Percentiles rank a stretch among this genome's conserved stretches.
Conservation (phyloP, 2,329 filamentous ascomycete species). For the Paecilomyces sp. region DNA sequence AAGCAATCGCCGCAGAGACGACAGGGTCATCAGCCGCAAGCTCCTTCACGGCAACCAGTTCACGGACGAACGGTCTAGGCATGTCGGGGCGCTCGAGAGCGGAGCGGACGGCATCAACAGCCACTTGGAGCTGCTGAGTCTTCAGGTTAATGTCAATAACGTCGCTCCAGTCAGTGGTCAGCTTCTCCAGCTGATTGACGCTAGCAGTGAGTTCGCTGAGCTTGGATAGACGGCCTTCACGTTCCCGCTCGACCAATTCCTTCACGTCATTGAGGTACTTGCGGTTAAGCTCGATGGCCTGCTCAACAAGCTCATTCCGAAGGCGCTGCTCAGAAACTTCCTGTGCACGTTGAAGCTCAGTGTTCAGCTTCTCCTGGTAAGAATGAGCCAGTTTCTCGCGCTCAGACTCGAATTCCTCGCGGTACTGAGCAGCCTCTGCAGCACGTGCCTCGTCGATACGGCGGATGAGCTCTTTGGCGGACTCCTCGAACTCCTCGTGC, state of each 20-base stretch:
- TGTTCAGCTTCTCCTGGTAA: constrained; percentile 73
- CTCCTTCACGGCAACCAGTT: constrained; percentile 91
- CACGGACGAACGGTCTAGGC: constrained; percentile 79
- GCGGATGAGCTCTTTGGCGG: constrained; percentile 77
- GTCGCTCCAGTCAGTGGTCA: constrained; percentile 82
- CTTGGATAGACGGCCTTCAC: constrained; percentile 77
- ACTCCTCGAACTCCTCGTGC: constrained; percentile 74
- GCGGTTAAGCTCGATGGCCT: constrained; percentile 81
- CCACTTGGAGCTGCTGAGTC: constrained; percentile 93
- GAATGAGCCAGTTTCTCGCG: constrained; percentile 68
- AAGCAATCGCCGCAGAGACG: constrained; percentile 89
- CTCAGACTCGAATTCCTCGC: constrained; percentile 81
- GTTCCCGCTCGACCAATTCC: constrained; percentile 79
- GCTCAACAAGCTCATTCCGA: constrained; percentile 79
- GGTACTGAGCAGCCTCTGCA: constrained; percentile 73
- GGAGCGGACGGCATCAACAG: constrained; percentile 84
- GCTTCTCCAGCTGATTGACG: constrained; percentile 75
- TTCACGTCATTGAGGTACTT: constrained; percentile 73
- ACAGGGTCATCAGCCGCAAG: constrained; percentile 77
- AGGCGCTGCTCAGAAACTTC: constrained; percentile 76
- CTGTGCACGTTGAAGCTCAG: constrained; percentile 71
- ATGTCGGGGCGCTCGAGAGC: constrained; percentile 68
- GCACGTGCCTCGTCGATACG: constrained; percentile 80
- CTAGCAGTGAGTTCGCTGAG: constrained; percentile 70
- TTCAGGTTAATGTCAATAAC: constrained; percentile 85